phyloP scores from a whole-genome alignment of 768 basidiomycete species.

The Tylopilus vinaceipallidus region DNA sequence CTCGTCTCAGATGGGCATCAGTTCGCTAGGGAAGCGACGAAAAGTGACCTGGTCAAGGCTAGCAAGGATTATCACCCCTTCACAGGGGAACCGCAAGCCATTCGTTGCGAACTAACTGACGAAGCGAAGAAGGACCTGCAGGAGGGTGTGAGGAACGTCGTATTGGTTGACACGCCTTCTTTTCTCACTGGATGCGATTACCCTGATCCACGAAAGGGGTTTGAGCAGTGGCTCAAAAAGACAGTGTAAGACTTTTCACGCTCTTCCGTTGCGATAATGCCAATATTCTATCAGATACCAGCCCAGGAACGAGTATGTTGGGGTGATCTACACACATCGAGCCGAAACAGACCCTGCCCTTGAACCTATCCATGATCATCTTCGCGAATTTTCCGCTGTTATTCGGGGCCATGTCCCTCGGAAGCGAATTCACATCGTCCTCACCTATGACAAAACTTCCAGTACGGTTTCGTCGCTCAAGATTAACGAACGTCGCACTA shows the following conservation, averaged over 20 bases:
- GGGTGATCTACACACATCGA: slow-evolving; percentile 20
- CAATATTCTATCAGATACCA: not conserved
- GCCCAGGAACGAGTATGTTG: not conserved
- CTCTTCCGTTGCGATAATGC: not conserved
- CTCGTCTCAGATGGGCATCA: not conserved
- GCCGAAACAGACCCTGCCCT: slow-evolving; percentile 13
- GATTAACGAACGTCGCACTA: not conserved
- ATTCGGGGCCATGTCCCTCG: not conserved
- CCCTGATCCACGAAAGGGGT: slow-evolving; percentile 3
- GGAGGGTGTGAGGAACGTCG: slow-evolving; percentile 8
- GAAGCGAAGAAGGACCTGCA: not conserved
- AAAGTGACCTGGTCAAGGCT: not conserved
- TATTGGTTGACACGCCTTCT: slow-evolving; percentile 24
- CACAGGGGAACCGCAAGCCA: slow-evolving; percentile 12
- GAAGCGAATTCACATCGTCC: slow-evolving; percentile 8
- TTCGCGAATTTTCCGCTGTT: slow-evolving; percentile 1
- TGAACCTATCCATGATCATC: slow-evolving; percentile 4
- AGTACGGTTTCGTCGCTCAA: not conserved
- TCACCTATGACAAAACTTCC: slow-evolving; percentile 13
- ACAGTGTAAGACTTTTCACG: not conserved
- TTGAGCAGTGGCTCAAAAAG: slow-evolving; percentile 1
- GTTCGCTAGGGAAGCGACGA: slow-evolving; percentile 16
- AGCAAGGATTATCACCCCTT: slow-evolving; percentile 1
- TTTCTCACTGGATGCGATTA: slow-evolving; percentile 14
- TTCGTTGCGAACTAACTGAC: slow-evolving; percentile 12